Evolutionary conservation across 192 early-diverging fungal species (phyloP), one percentile per base, ranked within the genome.

Genomic region (Anaeromyces robustus): DNA sequence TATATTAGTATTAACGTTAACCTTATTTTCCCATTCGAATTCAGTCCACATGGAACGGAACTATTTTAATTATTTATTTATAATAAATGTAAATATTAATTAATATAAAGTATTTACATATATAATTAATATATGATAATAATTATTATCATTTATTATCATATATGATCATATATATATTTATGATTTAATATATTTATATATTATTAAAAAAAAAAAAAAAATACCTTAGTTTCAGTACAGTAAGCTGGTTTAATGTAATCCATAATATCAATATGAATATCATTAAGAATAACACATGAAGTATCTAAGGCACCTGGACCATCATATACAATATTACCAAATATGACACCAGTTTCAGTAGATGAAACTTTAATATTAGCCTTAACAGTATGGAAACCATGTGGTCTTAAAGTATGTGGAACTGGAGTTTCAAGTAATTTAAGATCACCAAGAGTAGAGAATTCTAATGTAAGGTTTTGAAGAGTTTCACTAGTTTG

Each of bases 1-100:
- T 81, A 95, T 93, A 78, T 93, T 96, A 12, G 97, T 98, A 82
- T 95, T 94, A 82, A 97, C 97, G 79, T 95, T 95, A 81, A 99
- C 96, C 90, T 98, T 98, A 89, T 99, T 99, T 86, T 99, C 97
- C 97, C 97, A 99, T 85, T 99, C 97, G 88, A 99, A 99, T 87
- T 99, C 97, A 78, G 92, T 94, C 97, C 97, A 99, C 96, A 98
- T 97, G 82, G 92, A 86, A 79, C 96, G 92, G 95, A 99, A 99
- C 91, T 93, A 80, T n/a, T n/a, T 2, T 4, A 32, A 82, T 78
- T 77, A 39, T 6, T 28, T 29, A 85, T n/a, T 84, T 14, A 30
- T 77, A 81, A 52, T 37, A 26, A 32, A 78, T 84, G 22, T 11
- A 82, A 29, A n/a, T 26, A 14, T 82, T 30, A n/a, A n/a, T n/a